Evolutionary conservation across 345 rosid genomes (phyloP), one percentile per base, ranked within the genome.

Genomic region (Linum lewisii): DNA sequence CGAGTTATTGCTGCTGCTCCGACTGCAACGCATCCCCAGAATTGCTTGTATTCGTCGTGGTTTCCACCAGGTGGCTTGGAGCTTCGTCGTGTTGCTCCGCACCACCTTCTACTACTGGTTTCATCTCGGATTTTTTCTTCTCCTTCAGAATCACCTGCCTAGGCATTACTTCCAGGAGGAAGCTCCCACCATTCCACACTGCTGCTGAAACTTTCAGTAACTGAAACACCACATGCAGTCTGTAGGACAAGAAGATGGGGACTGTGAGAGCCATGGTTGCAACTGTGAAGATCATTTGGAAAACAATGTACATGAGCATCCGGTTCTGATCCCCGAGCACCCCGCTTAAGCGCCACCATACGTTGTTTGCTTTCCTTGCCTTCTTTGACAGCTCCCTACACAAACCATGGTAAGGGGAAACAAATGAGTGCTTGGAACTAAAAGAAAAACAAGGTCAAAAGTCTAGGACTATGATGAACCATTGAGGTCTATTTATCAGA

Each of bases 221-320:
- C 66, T 92, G 98, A 73, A 92, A 92, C 62, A 83, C 63, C 34
- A 66, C 85, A 18, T 83, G 90, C 44, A 86, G 70, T 68, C 73
- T 49, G 57, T 92, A 88, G 1, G 97, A 88, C 51, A 88, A 65
- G 78, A 92, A 92, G 72, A 92, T 84, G 4, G 97, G 96, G 45
- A 88, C 95, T 0, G 98, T 83, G 66, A 88, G 83, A 36, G 96
- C 98, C 87, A 77, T 84, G 60, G 98, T 88, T 14, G 98, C 97
- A 44, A 88, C 93, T 0, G 98, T 88, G 69, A 92, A 88, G 37
- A 88, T 24, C 21, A 77, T 93, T 77, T 88, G 96, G 62, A 77
- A 65, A 51, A 87, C 61, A 68, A 82, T 88, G 76, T 84, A 92
- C 93, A 86, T 92, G 62, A 83, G 72, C 58, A 79, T 22, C 21